phyloP scores from a whole-genome alignment of 257 asterid species.

The Coffea eugenioides region DNA sequence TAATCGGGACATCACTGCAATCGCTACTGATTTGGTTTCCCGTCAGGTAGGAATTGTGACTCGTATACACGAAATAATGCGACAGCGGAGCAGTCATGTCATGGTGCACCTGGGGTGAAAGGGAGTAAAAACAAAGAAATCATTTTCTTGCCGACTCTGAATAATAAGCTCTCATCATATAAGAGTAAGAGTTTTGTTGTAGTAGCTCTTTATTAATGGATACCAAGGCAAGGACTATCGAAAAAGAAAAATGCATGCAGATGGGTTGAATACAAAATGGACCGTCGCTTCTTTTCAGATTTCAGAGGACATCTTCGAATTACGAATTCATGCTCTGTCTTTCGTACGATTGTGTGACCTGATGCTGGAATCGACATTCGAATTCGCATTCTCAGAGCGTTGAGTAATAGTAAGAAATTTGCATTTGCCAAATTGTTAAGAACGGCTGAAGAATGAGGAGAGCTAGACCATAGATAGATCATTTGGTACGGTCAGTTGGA shows the following conservation, averaged over 20 bases:
- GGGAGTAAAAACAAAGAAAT: no score
- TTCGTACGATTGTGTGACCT: no score
- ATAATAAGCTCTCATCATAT: no score
- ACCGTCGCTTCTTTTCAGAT: not conserved
- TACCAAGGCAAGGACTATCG: no score
- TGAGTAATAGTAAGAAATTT: no score
- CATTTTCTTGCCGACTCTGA: no score
- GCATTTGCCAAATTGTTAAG: not conserved
- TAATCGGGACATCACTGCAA: slow-evolving; percentile 79
- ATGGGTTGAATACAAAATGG: not conserved
- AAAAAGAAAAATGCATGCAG: not conserved
- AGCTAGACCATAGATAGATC: not conserved
- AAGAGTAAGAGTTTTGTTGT: no score
- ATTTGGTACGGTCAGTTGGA: not conserved
- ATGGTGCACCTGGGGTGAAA: slow-evolving; percentile 59
- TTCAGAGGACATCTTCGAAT: no score
- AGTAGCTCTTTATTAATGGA: no score
- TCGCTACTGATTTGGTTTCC: slow-evolving; percentile 90
- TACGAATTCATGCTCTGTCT: no score
- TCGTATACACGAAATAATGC: slow-evolving; percentile 73
- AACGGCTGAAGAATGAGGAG: not conserved
- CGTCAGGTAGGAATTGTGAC: slow-evolving; percentile 83
- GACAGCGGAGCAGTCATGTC: slow-evolving; percentile 78
- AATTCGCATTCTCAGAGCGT: not conserved
- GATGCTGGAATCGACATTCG: not conserved